Base-by-base conservation (phyloP, 129 eudicot species). In the Oenanthe sinensis region DNA sequence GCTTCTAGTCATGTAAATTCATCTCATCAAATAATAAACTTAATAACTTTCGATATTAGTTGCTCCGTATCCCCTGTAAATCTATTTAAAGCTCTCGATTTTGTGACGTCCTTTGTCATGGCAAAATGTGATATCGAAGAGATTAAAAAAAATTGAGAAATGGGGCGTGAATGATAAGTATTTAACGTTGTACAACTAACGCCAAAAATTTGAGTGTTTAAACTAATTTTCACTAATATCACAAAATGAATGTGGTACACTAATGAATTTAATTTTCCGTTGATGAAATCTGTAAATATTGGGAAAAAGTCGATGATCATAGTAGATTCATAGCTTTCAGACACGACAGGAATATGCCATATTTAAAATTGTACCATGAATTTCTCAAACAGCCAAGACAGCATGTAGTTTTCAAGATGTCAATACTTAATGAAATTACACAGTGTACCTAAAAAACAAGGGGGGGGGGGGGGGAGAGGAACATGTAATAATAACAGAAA, bases 1-100 rank as follows among this genome's bases (percentile, higher is more conserved):
- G 83, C 33, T 42, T 40, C 4, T 71, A 40, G 30, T 71, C 45
- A 39, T 71, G 75, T 40, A 71, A 42, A 71, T 19, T 71, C 50
- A 71, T 44, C 46, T 71, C 50, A 0, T 71, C 50, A 0, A 42
- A 40, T 8, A 71, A 71, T 17, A 22, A 40, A 37, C 3, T 24
- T 13, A 60, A 60, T 24, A 24, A 0, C 0, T 55, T 55, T 0
- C 28, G 6, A 0, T 8, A n/a, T 60, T 60, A 60, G 68, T 24
- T n/a, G 68, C 33, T 60, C 5, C 10, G 15, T 60, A 24, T 60
- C 68, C 68, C 16, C 4, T 55, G 65, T 0, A 60, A 24, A 4
- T 60, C 68, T 30, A 60, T 60, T 60, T 3, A 60, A 9, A 60
- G n/a, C 10, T 55, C 36, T n/a, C 30, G 22, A 13, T 3, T 55